Conservation (phyloP, 768 basidiomycete genomes). For the Russula brevipes region DNA sequence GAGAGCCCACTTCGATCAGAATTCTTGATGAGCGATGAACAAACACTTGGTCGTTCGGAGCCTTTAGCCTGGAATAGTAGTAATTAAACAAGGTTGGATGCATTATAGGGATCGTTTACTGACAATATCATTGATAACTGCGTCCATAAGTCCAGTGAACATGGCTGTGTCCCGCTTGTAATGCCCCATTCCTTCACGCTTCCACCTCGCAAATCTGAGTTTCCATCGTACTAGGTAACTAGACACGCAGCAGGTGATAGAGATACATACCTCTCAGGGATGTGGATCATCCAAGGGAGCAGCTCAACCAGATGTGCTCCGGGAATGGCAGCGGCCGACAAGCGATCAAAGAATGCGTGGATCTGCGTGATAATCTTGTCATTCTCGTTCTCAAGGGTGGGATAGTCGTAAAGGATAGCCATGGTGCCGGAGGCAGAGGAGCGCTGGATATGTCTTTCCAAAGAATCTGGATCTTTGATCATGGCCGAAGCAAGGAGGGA, state of each 20-base stretch:
- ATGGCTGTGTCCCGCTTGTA: background rate
- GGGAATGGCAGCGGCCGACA: constrained; percentile 14
- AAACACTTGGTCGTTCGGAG: no score
- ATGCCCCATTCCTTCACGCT: constrained; percentile 24
- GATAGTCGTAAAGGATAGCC: background rate
- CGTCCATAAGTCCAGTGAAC: no score
- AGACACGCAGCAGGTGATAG: no score
- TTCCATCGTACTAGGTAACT: background rate
- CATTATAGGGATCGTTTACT: no score
- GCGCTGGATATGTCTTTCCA: constrained; percentile 4
- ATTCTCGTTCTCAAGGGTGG: background rate
- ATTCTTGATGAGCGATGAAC: no score
- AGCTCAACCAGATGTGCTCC: constrained; percentile 26
- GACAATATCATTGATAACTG: no score
- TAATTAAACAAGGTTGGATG: no score
- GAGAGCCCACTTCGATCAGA: no score
- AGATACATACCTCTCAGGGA: constrained; percentile 16
- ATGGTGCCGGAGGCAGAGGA: constrained; percentile 1
- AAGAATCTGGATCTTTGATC: background rate
- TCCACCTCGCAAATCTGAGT: constrained; percentile 25
- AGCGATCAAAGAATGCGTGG: background rate
- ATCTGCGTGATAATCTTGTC: constrained; percentile 3
- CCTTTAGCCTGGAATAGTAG: no score
- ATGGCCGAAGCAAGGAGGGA: background rate
- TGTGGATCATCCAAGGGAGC: constrained; percentile 25